These are phyloP conservation scores for Phytophthora sp. DNA, from an alignment of 352 stramenopile species.

Conservation along the genomic window DNA sequence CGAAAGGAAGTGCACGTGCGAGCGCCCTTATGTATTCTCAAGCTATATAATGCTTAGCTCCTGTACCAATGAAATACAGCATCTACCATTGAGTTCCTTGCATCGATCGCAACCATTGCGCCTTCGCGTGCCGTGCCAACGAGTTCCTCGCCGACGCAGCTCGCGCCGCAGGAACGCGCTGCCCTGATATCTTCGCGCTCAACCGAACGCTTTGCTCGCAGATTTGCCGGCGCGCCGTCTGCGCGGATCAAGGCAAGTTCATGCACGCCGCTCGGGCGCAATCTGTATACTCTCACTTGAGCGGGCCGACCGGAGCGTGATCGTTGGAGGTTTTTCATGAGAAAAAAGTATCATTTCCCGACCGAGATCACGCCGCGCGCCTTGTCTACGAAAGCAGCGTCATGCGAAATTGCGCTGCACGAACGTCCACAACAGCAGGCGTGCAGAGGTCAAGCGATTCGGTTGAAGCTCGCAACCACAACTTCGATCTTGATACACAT, in stretches of 20 bases:
- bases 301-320: not conserved
- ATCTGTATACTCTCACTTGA: conserved; percentile 4
- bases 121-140: not conserved
- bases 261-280: not conserved
- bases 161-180: conserved; percentile 1
- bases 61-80: conserved; percentile 41
- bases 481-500: too few species aligned
- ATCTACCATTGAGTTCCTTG: conserved; percentile 17
- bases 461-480: too few species aligned
- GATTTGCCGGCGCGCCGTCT: conserved; percentile 2
- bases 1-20: conserved; percentile 19
- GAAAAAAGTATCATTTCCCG: conserved; percentile 14
- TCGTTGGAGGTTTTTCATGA: conserved; percentile 10
- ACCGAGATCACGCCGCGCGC: conserved; percentile 5
- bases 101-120: not conserved
- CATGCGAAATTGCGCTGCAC: not conserved
- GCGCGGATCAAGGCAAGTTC: not conserved
- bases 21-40: conserved; percentile 34
- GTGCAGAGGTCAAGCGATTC: not conserved
- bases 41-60: conserved; percentile 32
- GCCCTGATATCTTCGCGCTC: conserved; percentile 9
- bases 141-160: too few species aligned
- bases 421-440: conserved; percentile 14
- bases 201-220: not conserved
- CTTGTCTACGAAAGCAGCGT: conserved; percentile 17